Percentiles rank a stretch among this genome's conserved stretches.
These are phyloP conservation scores for Tanacetum coccineum DNA, from an alignment of 129 eudicot species.

Conservation along the genomic window DNA sequence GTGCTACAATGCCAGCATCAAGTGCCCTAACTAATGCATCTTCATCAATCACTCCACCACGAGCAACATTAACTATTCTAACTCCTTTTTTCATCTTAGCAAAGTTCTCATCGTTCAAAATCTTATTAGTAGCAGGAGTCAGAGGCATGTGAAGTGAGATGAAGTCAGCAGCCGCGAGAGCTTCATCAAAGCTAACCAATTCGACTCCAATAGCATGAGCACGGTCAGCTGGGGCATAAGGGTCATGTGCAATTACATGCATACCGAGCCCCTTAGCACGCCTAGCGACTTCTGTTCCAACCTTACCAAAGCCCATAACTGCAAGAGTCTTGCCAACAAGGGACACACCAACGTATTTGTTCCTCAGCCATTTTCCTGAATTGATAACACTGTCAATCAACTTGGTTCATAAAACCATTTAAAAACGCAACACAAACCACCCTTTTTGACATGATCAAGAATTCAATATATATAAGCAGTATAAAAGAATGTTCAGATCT, in stretches of 20 bases:
- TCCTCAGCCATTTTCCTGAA: conserved; percentile 92
- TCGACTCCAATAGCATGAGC: conserved; percentile 96
- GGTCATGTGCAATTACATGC: conserved; percentile 97
- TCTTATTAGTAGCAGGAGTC: conserved; percentile 70
- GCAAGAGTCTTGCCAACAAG: conserved; percentile 98
- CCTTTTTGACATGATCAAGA: too few relatives aligned
- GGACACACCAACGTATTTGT: conserved; percentile 97
- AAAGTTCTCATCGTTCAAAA: conserved; percentile 85
- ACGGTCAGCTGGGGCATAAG: conserved; percentile 98
- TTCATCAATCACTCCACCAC: conserved; percentile 99
- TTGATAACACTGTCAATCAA: not conserved
- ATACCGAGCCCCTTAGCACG: conserved; percentile 99
- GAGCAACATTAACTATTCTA: conserved; percentile 87
- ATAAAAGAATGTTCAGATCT: too few relatives aligned
- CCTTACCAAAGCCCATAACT: conserved; percentile 96
- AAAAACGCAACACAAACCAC: not conserved
- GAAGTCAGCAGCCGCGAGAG: conserved; percentile 78
- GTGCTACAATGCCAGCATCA: conserved; percentile 95
- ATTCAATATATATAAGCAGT: too few relatives aligned
- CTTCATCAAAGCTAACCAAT: conserved; percentile 90
- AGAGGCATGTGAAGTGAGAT: conserved; percentile 99
- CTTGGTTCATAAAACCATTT: not conserved
- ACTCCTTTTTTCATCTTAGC: conserved; percentile 98
- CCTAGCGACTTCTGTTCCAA: conserved; percentile 95
- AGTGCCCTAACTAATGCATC: conserved; percentile 88